A percentile compares a stretch with the other conserved stretches of the same genome.
phyloP scores from a whole-genome alignment of 768 basidiomycete genomes.

The Tricholoma sp. region DNA sequence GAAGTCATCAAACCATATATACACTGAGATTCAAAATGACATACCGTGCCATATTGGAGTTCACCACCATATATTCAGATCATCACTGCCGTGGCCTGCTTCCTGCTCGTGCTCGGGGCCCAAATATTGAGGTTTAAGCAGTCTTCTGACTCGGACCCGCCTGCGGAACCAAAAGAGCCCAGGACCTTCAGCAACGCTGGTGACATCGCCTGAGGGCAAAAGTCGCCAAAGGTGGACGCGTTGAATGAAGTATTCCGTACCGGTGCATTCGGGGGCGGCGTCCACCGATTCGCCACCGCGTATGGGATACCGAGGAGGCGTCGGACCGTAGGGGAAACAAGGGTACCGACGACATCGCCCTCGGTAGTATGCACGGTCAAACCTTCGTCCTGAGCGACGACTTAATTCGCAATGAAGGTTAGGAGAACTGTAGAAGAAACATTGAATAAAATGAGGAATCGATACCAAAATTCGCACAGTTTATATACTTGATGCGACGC shows the following conservation, averaged over 20 bases:
- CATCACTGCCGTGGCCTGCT: constrained; percentile 28
- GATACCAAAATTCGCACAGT: background rate
- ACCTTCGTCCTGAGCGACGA: constrained; percentile 10
- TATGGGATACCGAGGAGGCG: constrained; percentile 26
- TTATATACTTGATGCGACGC: background rate
- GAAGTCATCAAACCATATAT: background rate
- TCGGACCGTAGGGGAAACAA: constrained; percentile 20
- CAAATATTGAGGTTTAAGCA: constrained; percentile 34
- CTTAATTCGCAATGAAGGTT: background rate
- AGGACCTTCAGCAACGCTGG: background rate
- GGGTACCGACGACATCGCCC: constrained; percentile 24
- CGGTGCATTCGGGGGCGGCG: constrained; percentile 22
- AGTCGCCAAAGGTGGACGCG: constrained; percentile 24
- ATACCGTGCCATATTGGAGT: constrained; percentile 29
- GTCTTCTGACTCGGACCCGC: constrained; percentile 22
- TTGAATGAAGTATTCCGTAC: constrained; percentile 12
- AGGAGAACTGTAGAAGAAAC: too few species aligned
- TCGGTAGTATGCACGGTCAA: constrained; percentile 23
- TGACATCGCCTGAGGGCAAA: constrained; percentile 23
- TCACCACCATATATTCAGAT: constrained; percentile 35
- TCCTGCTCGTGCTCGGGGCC: constrained; percentile 24
- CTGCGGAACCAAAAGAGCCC: constrained; percentile 12
- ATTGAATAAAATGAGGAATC: background rate
- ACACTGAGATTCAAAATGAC: constrained; percentile 1
- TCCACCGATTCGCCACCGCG: constrained; percentile 29